Evolutionary conservation across 768 basidiomycete species (phyloP).

Genomic region (Thelephora aurantiotincta): DNA sequence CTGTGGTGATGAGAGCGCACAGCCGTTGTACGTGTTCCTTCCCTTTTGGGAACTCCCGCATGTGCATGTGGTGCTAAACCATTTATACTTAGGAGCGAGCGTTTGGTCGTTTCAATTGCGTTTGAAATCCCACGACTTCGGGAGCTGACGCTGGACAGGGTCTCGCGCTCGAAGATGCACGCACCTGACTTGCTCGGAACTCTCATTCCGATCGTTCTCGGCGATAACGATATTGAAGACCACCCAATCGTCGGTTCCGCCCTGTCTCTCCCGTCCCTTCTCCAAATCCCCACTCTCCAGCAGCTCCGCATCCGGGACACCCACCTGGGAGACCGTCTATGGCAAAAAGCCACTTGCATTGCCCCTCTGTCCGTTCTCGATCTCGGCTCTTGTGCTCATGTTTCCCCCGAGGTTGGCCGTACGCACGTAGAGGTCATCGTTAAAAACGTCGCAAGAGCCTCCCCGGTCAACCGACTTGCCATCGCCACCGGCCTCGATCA

Average conservation of each 20-base stretch:
- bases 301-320: slow-evolving; percentile 56
- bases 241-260: slow-evolving; percentile 37
- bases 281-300: slow-evolving; percentile 45
- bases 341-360: slow-evolving; percentile 33
- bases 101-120: slow-evolving; percentile 56
- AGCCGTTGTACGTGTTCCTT: slow-evolving; percentile 21
- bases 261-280: slow-evolving; percentile 50
- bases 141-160: slow-evolving; percentile 43
- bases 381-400: slow-evolving; percentile 38
- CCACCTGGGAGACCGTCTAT: slow-evolving; percentile 49
- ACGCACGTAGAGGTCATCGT: slow-evolving; percentile 46
- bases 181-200: slow-evolving; percentile 41
- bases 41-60: neutral
- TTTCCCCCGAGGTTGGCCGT: slow-evolving; percentile 36
- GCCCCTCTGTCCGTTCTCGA: slow-evolving; percentile 44
- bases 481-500: slow-evolving; percentile 30
- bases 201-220: slow-evolving; percentile 44
- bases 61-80: neutral
- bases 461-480: slow-evolving; percentile 33
- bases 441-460: slow-evolving; percentile 36
- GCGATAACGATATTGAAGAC: slow-evolving; percentile 44
- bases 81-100: slow-evolving; percentile 37
- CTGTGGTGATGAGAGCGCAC: slow-evolving; percentile 19
- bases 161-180: slow-evolving; percentile 55
- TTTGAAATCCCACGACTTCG: slow-evolving; percentile 40